Evolutionary conservation across 306 rosid genomes (phyloP), one percentile per base, ranked within the genome.

Genomic region (Vigna hirtella): DNA sequence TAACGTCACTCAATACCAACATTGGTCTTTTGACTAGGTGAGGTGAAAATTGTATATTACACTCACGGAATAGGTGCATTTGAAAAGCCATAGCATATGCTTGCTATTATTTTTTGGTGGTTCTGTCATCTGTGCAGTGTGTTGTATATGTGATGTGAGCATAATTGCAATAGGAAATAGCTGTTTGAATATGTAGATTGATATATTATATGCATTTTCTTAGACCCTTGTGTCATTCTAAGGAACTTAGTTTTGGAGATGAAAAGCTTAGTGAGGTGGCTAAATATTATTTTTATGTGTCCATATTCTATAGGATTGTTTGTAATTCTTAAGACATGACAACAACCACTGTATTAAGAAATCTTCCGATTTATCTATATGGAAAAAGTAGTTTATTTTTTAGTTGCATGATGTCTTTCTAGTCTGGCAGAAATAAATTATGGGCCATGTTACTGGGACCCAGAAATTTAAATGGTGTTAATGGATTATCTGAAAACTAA

Each of bases 21-120:
- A 40, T 62, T 26, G 65, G 14, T 65, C 74, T 71, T 83, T 72
- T 73, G 66, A 63, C 56, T 77, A 59, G 82, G 71, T 74, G 74
- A 49, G 73, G 68, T 61, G 66, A 48, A 53, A 83, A 56, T 47
- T 85, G 85, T 87, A 85, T 70, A 83, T 70, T 68, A 9, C 43
- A 74, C 66, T 55, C 78, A 57, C 72, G 30, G 53, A 57, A 81
- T 79, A 80, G 74, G 47, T 73, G 51, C 70, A 30, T 75, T 69
- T 80, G 53, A 42, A 63, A 59, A 67, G 78, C 76, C 49, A 57
- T 42, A 49, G 76, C 69, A 66, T 36, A 57, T 70, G 43, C 63
- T 77, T 66, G 51, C 81, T 9, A 61, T 62, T 61, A 34, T 45
- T 82, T 79, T 56, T 48, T 53, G 70, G 61, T 63, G 55, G 67